Percentiles rank a stretch among this genome's conserved stretches.
These are phyloP conservation scores for Suillus luteus DNA, from an alignment of 768 basidiomycete genomes.

Conservation along the genomic window DNA sequence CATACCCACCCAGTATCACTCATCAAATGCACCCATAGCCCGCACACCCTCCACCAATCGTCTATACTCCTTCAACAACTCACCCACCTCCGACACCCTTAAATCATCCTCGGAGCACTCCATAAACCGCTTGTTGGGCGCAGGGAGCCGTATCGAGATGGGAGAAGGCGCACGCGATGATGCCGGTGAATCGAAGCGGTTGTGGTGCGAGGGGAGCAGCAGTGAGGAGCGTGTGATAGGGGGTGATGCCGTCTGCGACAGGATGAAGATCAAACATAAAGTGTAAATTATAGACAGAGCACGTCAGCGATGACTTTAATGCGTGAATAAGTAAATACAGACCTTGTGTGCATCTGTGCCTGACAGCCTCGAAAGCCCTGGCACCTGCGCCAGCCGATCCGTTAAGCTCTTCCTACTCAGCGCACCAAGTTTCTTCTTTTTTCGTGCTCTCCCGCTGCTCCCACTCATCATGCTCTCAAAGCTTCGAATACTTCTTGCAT, in stretches of 20 bases:
- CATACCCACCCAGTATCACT: slow-evolving; percentile 9
- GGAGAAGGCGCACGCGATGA: slow-evolving; percentile 44
- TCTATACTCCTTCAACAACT: slow-evolving; percentile 80
- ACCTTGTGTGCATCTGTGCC: slow-evolving; percentile 38
- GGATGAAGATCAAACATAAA: background rate
- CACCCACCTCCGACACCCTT: slow-evolving; percentile 75
- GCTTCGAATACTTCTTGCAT: slow-evolving; percentile 78
- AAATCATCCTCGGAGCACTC: slow-evolving; percentile 77
- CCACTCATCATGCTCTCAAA: slow-evolving; percentile 84
- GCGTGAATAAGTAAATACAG: slow-evolving; percentile 7
- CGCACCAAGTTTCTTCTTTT: slow-evolving; percentile 21
- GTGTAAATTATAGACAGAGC: background rate
- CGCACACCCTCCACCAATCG: slow-evolving; percentile 71
- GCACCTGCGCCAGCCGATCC: slow-evolving; percentile 81
- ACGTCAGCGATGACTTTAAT: background rate
- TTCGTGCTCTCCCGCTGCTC: slow-evolving; percentile 28
- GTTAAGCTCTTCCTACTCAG: slow-evolving; percentile 67
- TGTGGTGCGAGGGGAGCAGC: slow-evolving; percentile 26
- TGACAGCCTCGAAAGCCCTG: slow-evolving; percentile 51
- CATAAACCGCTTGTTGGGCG: slow-evolving; percentile 70
- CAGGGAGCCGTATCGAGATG: slow-evolving; percentile 47
- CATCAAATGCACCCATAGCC: slow-evolving; percentile 47
- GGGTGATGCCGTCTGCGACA: slow-evolving; percentile 32
- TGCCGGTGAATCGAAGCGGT: slow-evolving; percentile 38
- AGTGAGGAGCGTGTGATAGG: slow-evolving; percentile 44